Base-by-base conservation (phyloP, 177 flowering plant genomes). In the Vitis hybrid region DNA sequence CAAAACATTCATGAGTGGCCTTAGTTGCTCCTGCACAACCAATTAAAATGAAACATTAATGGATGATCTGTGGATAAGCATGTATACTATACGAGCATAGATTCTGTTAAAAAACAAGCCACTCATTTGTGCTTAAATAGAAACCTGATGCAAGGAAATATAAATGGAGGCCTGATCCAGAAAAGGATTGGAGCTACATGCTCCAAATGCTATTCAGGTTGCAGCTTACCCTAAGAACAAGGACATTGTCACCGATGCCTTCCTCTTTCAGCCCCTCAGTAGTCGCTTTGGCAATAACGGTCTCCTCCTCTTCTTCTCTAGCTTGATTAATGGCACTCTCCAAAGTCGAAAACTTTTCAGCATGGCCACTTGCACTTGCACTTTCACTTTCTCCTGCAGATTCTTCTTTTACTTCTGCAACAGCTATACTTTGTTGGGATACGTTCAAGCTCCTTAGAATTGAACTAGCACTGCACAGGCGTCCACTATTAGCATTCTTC, bases 391-490 rank as follows among this genome's bases (percentile, higher is more conserved):
- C 80, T 7, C 24, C 69, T 46, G 32, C 46, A 1, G 46, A 7
- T 40, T 40, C 73, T 72, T 78, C 84, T 69, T 78, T 62, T 32
- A 65, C 58, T 70, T 79, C 85, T 15, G 60, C 18, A 27, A 17
- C 48, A 13, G 80, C 57, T 21, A 72, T 50, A 59, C 48, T 59
- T 49, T 79, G 55, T 21, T 60, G 70, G 3, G 81, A 72, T 68
- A 85, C 68, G 69, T 88, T 86, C 69, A 93, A 74, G 67, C 65
- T 80, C 75, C 81, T 83, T 15, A 93, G 77, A 24, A 87, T 82
- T 14, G 90, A 85, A 68, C 85, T 89, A 14, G 90, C 93, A 70
- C 88, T 88, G 71, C 93, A 90, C 1, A 90, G 88, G 14, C 84
- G 82, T 21, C 81, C 77, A n/a, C 66, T 76, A 32, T 63, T 73